Conservation (phyloP, 164 flowering plant species). For the Stephania yunnanensis region DNA sequence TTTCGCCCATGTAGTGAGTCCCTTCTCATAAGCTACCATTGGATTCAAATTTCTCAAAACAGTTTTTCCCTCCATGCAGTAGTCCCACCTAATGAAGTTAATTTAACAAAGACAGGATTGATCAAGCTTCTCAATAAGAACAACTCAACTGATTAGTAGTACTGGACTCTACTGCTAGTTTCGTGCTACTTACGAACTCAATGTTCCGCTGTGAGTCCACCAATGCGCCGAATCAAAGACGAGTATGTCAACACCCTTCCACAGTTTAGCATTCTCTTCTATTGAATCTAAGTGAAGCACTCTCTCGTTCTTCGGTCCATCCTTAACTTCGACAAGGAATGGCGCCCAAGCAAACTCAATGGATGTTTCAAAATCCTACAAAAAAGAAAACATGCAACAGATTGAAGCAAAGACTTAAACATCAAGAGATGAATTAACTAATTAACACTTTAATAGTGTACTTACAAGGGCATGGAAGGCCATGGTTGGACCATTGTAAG, state of each 20-base stretch:
- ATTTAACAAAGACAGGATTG: not conserved
- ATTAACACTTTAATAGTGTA: not conserved
- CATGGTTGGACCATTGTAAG: conserved; percentile 56
- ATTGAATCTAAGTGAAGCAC: conserved; percentile 28
- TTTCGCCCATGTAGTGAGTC: conserved; percentile 79
- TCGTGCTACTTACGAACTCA: conserved; percentile 47
- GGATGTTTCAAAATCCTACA: conserved; percentile 73
- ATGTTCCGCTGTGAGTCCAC: conserved; percentile 73
- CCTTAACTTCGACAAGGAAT: conserved; percentile 59
- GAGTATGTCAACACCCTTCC: conserved; percentile 35
- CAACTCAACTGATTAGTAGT: not conserved
- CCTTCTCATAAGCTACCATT: conserved; percentile 75
- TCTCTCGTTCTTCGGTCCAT: conserved; percentile 45
- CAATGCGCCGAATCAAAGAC: conserved; percentile 90
- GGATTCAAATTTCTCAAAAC: conserved; percentile 49
- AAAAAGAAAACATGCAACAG: not conserved
- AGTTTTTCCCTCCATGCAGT: conserved; percentile 52
- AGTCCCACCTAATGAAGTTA: conserved; percentile 60
- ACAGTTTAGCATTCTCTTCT: conserved; percentile 26
- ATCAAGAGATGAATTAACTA: not conserved
- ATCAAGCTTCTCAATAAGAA: not conserved
- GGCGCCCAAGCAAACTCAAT: conserved; percentile 91
- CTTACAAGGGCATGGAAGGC: conserved; percentile 58
- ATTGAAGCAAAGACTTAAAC: not conserved
- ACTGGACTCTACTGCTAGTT: not conserved